Base-by-base conservation (phyloP, 1,284 basidiomycete species). In the Microbotryum scabiosae region DNA sequence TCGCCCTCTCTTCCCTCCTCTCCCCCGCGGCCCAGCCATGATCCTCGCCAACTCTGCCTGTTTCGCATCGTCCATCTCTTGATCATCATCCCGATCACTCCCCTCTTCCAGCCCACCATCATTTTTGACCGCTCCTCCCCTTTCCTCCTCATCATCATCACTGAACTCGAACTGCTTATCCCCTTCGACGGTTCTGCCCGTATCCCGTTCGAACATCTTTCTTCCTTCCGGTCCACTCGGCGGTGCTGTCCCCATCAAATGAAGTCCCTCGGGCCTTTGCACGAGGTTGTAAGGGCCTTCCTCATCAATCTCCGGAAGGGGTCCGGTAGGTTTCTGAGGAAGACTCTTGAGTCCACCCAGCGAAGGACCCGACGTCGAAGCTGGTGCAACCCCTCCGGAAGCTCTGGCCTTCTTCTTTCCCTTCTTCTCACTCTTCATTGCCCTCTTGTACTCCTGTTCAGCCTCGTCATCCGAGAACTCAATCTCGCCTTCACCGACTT, bases 391-490 rank as follows among this genome's bases (percentile, higher is more conserved):
- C 7, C 26, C 47, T 20, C 16, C 47, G 16, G 16, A 12, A 49
- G 16, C 47, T 12, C 10, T 55, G 16, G n/a, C 25, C 36, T 41
- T 26, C 36, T 41, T 55, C 36, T 55, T 21, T 36, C 44, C 54
- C 14, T 69, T 69, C 26, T 57, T 54, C 45, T 70, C 69, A 36
- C 53, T 56, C 47, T 78, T 79, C 4, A 70, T 60, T 28, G 73
- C 67, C 51, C 74, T 69, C 70, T 81, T 86, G 69, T 84, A 80
- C 43, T 82, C 82, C 20, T 83, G 82, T 73, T 94, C 90, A 58
- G 84, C 81, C 72, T 94, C 90, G 68, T 94, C 90, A 64, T 94
- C 90, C 6, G 87, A 90, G 72, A 90, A 94, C 70, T 93, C 90
- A 21, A 89, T 71, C 70, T 93, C 90, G 59, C 89, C 83, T 16